A percentile compares a stretch with the other conserved stretches of the same genome.
Conservation (phyloP, 345 rosid species). For the Brassica napus region DNA sequence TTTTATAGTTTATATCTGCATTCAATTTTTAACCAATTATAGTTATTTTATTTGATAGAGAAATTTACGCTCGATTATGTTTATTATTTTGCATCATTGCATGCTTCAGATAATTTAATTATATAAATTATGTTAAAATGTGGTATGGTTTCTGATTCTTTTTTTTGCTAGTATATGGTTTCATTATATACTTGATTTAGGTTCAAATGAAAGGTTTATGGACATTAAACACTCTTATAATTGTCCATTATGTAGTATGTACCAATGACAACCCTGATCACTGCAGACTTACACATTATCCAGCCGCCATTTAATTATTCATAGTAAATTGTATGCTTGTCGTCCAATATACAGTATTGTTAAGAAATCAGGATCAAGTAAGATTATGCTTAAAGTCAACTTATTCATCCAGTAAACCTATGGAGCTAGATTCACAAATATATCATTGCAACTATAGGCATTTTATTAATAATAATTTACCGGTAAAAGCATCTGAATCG, state of each 20-base stretch:
- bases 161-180: neutral
- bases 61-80: too few relatives aligned
- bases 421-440: conserved; percentile 4
- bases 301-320: neutral
- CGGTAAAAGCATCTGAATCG: neutral
- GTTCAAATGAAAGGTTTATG: too few relatives aligned
- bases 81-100: too few relatives aligned
- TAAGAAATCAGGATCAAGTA: conserved; percentile 25
- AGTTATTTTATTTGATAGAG: too few relatives aligned
- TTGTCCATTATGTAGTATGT: too few relatives aligned
- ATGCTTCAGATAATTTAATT: neutral
- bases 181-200: too few relatives aligned
- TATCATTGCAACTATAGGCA: conserved; percentile 27
- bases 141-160: neutral
- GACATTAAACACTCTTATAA: too few relatives aligned
- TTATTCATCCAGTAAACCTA: conserved; percentile 27
- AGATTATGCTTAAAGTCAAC: conserved; percentile 34
- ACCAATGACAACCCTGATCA: conserved; percentile 7
- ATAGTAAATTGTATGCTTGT: neutral
- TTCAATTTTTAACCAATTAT: too few relatives aligned
- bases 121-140: neutral
- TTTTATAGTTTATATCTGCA: too few relatives aligned
- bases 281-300: conserved; percentile 2
- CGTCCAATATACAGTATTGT: conserved; percentile 14
- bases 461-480: neutral